Conservation (phyloP, 106 monocot species). For the Phalaenopsis equestris region DNA sequence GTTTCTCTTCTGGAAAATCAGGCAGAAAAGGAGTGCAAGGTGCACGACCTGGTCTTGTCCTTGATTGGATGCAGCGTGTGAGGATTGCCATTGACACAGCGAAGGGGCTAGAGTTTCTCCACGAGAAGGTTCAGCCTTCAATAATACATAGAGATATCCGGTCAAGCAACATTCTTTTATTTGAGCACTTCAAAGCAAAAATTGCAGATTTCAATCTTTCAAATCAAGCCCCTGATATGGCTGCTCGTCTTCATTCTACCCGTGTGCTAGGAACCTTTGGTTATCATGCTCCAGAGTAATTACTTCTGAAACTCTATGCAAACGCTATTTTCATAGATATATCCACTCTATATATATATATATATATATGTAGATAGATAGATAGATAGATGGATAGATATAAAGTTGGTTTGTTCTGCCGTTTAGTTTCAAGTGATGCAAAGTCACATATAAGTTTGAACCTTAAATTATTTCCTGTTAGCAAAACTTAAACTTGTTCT, state of each 20-base stretch:
- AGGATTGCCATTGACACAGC: conserved; percentile 90
- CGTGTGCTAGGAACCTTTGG: conserved; percentile 94
- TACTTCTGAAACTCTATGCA: not conserved
- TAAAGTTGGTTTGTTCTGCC: no score
- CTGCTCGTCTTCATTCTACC: conserved; percentile 95
- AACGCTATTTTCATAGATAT: no score
- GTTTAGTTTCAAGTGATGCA: no score
- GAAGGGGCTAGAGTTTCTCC: conserved; percentile 83
- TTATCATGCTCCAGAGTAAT: conserved; percentile 93
- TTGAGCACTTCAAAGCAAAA: conserved; percentile 85
- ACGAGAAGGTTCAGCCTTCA: conserved; percentile 82
- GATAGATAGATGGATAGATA: no score
- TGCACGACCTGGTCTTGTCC: conserved; percentile 79
- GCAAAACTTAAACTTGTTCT: no score
- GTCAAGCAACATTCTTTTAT: conserved; percentile 92
- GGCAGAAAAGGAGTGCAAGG: conserved; percentile 95
- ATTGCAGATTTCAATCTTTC: conserved; percentile 95
- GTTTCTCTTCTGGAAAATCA: conserved; percentile 8
- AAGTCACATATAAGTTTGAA: no score
- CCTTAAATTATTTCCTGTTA: no score
- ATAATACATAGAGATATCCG: conserved; percentile 81
- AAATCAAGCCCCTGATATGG: conserved; percentile 94
- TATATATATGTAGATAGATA: no score
- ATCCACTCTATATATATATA: no score
- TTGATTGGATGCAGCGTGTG: conserved; percentile 84